Evolutionary conservation across 495 filamentous ascomycete genomes (phyloP).

Genomic region (Aspergillus wentii): DNA sequence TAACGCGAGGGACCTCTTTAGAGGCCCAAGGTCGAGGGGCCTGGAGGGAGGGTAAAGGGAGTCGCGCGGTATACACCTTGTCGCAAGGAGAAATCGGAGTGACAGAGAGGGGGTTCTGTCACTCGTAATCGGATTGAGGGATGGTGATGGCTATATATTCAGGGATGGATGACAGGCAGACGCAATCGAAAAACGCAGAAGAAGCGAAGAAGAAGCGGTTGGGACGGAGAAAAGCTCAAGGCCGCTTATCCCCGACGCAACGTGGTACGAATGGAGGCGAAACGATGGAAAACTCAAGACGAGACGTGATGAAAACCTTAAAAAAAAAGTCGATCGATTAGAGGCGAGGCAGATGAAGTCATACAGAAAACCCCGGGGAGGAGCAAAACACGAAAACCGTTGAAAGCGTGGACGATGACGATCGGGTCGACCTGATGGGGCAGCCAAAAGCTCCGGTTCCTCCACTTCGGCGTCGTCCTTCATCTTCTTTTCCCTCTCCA

Average conservation of each 20-base stretch:
- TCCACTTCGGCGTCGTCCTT: neutral
- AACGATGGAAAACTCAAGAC: neutral
- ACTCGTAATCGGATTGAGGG: too few relatives aligned
- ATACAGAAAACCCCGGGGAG: too few relatives aligned
- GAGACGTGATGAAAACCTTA: conserved; percentile 4
- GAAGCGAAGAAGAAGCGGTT: neutral
- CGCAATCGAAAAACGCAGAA: neutral
- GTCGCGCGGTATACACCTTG: conserved; percentile 21
- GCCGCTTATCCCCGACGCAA: conserved; percentile 18
- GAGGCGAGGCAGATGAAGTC: too few relatives aligned
- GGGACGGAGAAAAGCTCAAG: conserved; percentile 4
- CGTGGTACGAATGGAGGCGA: neutral
- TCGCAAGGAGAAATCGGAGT: conserved; percentile 10
- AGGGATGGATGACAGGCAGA: conserved; percentile 1
- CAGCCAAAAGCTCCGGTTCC: too few relatives aligned
- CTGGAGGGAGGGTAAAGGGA: conserved; percentile 10
- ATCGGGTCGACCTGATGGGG: too few relatives aligned
- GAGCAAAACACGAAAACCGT: too few relatives aligned
- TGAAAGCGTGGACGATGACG: too few relatives aligned
- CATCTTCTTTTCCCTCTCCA: neutral
- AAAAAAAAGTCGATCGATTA: too few relatives aligned
- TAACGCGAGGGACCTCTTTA: conserved; percentile 4
- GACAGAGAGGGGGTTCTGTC: conserved; percentile 20
- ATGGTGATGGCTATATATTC: too few relatives aligned
- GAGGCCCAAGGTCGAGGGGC: conserved; percentile 17